Conservation (phyloP, 2,329 filamentous ascomycete genomes). For the Pseudocercospora cruenta region DNA sequence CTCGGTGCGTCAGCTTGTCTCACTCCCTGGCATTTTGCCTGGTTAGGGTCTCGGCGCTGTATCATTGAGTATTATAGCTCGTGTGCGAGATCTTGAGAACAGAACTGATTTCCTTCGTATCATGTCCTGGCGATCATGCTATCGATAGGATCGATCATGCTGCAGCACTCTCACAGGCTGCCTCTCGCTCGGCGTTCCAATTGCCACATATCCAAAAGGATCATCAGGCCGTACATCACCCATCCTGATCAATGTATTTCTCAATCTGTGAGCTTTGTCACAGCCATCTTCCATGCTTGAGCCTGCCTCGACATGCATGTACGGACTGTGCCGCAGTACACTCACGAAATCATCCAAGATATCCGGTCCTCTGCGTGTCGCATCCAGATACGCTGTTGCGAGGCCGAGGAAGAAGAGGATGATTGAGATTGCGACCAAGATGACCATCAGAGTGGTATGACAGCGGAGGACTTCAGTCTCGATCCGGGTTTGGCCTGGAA, state of each 20-base stretch:
- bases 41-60: too few species aligned
- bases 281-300: constrained; percentile 15
- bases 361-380: constrained; percentile 14
- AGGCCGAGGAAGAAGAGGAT: constrained; percentile 15
- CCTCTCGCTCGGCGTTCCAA: constrained; percentile 1
- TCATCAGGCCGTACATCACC: constrained; percentile 19
- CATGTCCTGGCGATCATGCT: too few species aligned
- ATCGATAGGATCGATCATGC: constrained; percentile 1
- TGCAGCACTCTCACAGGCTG: constrained; percentile 4
- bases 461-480: constrained; percentile 16
- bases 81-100: too few species aligned
- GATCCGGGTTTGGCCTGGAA: not conserved
- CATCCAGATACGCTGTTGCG: constrained; percentile 11
- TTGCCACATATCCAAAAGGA: constrained; percentile 9
- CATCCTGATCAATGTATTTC: constrained; percentile 10
- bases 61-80: too few species aligned
- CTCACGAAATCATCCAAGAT: constrained; percentile 20
- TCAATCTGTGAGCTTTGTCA: constrained; percentile 11
- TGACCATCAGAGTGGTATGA: not conserved
- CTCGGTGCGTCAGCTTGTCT: too few species aligned
- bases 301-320: constrained; percentile 9
- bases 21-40: too few species aligned
- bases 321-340: constrained; percentile 12
- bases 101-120: too few species aligned
- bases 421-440: constrained; percentile 8